Evolutionary conservation across 139 green algal species (phyloP).

Genomic region (Limnomonas spitsbergensis): DNA sequence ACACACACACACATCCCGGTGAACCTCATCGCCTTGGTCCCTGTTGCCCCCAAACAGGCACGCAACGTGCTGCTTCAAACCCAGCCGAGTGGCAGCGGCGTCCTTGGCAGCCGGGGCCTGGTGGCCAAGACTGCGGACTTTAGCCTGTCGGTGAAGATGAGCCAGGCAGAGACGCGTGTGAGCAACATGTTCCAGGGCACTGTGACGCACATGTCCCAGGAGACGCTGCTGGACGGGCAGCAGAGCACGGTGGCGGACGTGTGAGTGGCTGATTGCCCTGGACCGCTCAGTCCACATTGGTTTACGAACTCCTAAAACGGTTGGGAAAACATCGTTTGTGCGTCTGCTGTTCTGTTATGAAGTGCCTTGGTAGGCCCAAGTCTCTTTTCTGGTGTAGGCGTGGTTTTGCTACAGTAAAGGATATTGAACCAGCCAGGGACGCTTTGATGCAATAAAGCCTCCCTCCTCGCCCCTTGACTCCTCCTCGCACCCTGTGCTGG

Average conservation of each 20-base stretch:
- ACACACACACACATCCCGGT: no score
- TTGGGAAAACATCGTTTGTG: no score
- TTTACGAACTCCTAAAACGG: no score
- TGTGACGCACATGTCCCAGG: conserved; percentile 52
- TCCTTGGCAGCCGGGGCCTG: neutral
- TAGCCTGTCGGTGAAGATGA: conserved; percentile 39
- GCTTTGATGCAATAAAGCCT: no score
- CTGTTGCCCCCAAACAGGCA: neutral
- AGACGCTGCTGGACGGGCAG: conserved; percentile 41
- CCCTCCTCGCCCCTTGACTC: no score
- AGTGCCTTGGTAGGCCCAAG: neutral
- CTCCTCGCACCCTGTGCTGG: neutral
- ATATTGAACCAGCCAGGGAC: no score
- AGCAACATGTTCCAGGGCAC: conserved; percentile 49
- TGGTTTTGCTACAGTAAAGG: conserved; percentile 1
- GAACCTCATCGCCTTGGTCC: neutral
- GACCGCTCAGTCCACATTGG: no score
- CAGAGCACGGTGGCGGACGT: conserved; percentile 37
- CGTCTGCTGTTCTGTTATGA: neutral
- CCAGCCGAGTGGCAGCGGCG: no score
- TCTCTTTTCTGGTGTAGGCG: neutral
- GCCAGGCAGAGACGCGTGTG: conserved; percentile 32
- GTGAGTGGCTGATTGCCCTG: conserved; percentile 28
- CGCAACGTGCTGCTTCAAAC: neutral
- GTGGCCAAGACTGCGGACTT: conserved; percentile 41